Base-by-base conservation (phyloP, 2,329 filamentous ascomycete genomes). In the Fusarium heterosporum region DNA sequence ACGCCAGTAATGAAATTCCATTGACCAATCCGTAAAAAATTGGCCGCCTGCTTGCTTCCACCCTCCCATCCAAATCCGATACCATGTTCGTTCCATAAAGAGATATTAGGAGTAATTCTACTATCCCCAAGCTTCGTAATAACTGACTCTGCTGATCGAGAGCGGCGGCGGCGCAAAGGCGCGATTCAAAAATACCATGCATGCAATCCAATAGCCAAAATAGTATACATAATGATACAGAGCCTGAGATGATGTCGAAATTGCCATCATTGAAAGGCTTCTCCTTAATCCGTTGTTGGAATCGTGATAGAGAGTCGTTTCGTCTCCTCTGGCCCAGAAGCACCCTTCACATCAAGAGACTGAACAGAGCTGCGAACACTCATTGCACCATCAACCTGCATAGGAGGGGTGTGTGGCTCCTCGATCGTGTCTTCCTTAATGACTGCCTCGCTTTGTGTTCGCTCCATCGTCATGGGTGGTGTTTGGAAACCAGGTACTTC, bases 241-340 rank as follows among this genome's bases (percentile, higher is more conserved):
- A 59, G 25, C 43, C 62, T 30, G 8, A 29, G n/a, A 14, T 45
- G 25, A 19, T 39, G 38, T 19, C 32, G 26, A 32, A 7, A 30
- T 22, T 32, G 28, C 39, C 28, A 41, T 56, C 19, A 29, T 26
- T 32, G 14, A 45, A 13, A 22, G 29, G 26, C 17, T 53, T 61
- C 17, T 39, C 45, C 26, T 52, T 57, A 61, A 40, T 71, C 70
- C 38, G 54, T 62, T 6, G 61, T 50, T 43, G 72, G 72, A 28
- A 74, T 74, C 16, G 72, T 73, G 29, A 75, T 74, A 22, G 75
- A 77, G 28, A 75, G 50, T 48, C 74, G 69, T 34, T 72, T 72
- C 1, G 71, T 69, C 42, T 70, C 60, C 41, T 74, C 70, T 39
- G 72, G 63, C 16, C 63, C 68, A 38, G 64, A 49, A 26, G 48